Conservation (phyloP, 192 early-diverging fungal species). For the Cetraspora pellucida region DNA sequence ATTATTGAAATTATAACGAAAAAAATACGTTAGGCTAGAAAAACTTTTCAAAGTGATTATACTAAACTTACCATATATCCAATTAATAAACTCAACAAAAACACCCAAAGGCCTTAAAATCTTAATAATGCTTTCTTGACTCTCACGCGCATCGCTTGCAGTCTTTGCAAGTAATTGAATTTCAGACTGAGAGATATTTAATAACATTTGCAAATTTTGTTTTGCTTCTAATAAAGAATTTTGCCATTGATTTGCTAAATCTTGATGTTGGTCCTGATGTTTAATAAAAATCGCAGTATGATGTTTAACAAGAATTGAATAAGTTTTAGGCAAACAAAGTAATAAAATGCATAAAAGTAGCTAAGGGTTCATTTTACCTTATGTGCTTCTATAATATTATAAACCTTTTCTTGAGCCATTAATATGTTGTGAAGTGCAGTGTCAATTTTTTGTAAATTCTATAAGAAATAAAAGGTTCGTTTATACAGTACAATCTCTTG, state of each 20-base stretch:
- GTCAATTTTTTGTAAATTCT: slow-evolving; percentile 17
- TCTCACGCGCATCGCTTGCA: background rate
- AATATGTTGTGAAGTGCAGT: background rate
- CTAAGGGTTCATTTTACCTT: background rate
- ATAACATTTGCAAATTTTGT: slow-evolving; percentile 10
- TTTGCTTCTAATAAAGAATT: slow-evolving; percentile 1
- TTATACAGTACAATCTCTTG: background rate
- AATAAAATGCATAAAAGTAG: background rate
- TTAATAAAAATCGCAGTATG: background rate
- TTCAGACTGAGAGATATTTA: slow-evolving; percentile 2
- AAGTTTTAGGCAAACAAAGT: background rate
- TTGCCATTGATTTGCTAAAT: slow-evolving; percentile 3
- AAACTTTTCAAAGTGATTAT: no score
- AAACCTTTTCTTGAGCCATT: background rate
- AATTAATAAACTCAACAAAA: background rate
- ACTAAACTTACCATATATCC: background rate
- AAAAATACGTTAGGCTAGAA: no score
- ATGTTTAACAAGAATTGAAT: background rate
- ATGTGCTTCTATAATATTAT: background rate
- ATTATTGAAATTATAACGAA: no score
- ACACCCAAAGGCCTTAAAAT: background rate
- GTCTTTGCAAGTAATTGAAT: slow-evolving; percentile 8
- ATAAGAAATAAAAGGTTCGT: background rate
- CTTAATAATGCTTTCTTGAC: slow-evolving; percentile 15
- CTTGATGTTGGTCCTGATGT: background rate